These are phyloP conservation scores for Ustilago crameri DNA, from an alignment of 1,284 basidiomycete species.

Conservation along the genomic window DNA sequence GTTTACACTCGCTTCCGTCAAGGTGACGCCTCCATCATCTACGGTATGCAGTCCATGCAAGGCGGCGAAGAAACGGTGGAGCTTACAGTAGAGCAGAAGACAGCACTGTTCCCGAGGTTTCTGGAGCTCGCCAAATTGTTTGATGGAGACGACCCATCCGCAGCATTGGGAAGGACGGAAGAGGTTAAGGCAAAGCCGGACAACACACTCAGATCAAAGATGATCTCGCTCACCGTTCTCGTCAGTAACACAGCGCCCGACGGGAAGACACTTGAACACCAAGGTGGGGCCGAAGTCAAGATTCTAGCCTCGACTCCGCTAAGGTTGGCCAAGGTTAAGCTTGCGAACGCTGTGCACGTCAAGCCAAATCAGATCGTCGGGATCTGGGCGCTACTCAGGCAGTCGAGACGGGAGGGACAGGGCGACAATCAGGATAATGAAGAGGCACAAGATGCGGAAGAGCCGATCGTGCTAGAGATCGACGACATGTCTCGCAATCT, in stretches of 20 bases:
- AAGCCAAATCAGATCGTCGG: slow-evolving; percentile 10
- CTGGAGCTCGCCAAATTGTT: slow-evolving; percentile 25
- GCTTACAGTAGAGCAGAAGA: slow-evolving; percentile 11
- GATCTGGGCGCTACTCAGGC: slow-evolving; percentile 51
- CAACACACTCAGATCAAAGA: slow-evolving; percentile 34
- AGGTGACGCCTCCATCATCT: slow-evolving; percentile 28
- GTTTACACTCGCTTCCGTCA: slow-evolving; percentile 27
- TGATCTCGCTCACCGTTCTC: slow-evolving; percentile 24
- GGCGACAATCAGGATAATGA: not conserved
- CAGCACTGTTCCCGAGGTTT: slow-evolving; percentile 20
- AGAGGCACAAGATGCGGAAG: not conserved
- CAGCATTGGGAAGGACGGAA: not conserved
- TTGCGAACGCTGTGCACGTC: slow-evolving; percentile 27
- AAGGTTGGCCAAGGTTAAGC: slow-evolving; percentile 42
- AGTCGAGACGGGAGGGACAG: not conserved
- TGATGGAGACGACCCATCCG: slow-evolving; percentile 10
- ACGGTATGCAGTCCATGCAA: slow-evolving; percentile 1
- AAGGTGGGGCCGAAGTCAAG: slow-evolving; percentile 1
- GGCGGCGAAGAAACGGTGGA: not conserved
- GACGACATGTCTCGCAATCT: slow-evolving; percentile 41
- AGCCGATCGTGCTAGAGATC: slow-evolving; percentile 40
- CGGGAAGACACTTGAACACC: not conserved
- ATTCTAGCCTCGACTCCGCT: slow-evolving; percentile 48
- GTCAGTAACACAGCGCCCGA: slow-evolving; percentile 2
- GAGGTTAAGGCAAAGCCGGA: not conserved